Evolutionary conservation across 805 yeast genomes (phyloP), one percentile per base, ranked within the genome.

Genomic region (Zygosaccharomyces siamensis): DNA sequence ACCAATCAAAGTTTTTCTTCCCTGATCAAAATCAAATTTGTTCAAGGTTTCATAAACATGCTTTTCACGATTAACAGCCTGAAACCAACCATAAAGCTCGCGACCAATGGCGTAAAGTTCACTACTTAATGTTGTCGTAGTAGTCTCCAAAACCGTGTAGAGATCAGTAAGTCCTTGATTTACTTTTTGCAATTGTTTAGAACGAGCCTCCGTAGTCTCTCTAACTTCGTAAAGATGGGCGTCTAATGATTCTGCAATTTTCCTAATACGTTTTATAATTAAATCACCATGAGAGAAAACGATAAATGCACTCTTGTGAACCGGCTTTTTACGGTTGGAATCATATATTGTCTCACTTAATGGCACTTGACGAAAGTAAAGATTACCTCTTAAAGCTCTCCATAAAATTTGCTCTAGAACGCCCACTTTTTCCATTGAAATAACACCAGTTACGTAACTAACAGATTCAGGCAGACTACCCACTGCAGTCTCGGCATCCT

Each of bases 341-440:
- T 83, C 87, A 59, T 75, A 83, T 45, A 83, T 65, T 32, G 77
- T 74, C 54, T 78, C 79, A 1, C 72, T 68, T 50, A 84, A 70
- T 58, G 80, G 86, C 37, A 76, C 71, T 40, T 80, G 73, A 51
- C 78, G 78, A 62, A 83, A 77, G 61, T 74, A 81, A 58, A 84
- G 72, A 59, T 84, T 84, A 66, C 89, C 89, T 68, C 89, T 77
- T 57, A 84, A 72, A 11, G 77, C 80, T 71, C 90, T 77, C 89
- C 89, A 84, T 50, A 84, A 69, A 49, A 84, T 82, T 62, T 79
- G 82, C 60, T 84, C 85, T 55, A 84, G 71, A n/a, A 78, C 69
- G 12, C 67, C 72, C 32, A 81, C 74, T 58, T 83, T 84, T 14
- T 73, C 78, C 58, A 86, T 76, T 45, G 78, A 71, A 47, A 84